These are phyloP conservation scores for Colletotrichum liriopes DNA, from an alignment of 2,329 filamentous ascomycete species.

Conservation along the genomic window DNA sequence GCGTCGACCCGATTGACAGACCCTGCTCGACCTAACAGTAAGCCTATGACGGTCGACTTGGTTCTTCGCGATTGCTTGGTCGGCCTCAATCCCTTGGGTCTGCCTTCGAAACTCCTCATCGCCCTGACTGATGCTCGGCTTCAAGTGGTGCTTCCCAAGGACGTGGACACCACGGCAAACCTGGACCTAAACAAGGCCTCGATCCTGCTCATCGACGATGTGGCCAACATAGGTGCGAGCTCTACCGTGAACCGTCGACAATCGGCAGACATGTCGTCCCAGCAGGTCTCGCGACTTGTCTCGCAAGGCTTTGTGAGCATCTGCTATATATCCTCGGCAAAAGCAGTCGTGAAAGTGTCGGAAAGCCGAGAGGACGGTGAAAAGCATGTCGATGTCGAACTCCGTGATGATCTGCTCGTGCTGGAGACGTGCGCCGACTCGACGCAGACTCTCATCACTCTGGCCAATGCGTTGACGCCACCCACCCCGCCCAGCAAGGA, in stretches of 20 bases:
- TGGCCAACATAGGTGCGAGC: slow-evolving; percentile 52
- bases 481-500: slow-evolving; percentile 87
- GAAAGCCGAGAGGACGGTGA: slow-evolving; percentile 70
- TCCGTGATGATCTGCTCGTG: slow-evolving; percentile 89
- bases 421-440: slow-evolving; percentile 97
- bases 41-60: slow-evolving; percentile 80
- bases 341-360: slow-evolving; percentile 74
- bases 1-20: slow-evolving; percentile 14
- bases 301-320: slow-evolving; percentile 86
- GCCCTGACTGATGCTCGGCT: slow-evolving; percentile 85
- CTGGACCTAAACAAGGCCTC: slow-evolving; percentile 85
- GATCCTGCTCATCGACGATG: slow-evolving; percentile 86
- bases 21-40: slow-evolving; percentile 52
- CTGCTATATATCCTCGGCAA: slow-evolving; percentile 88
- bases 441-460: slow-evolving; percentile 88
- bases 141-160: slow-evolving; percentile 76
- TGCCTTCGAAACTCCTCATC: slow-evolving; percentile 82
- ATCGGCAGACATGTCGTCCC: slow-evolving; percentile 58
- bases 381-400: slow-evolving; percentile 82
- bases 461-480: slow-evolving; percentile 85
- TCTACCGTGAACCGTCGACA: slow-evolving; percentile 45
- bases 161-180: slow-evolving; percentile 74
- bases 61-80: slow-evolving; percentile 85
- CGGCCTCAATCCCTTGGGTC: slow-evolving; percentile 85
- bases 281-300: slow-evolving; percentile 71